These are phyloP conservation scores for Gilbertella persicaria DNA, from an alignment of 371 early-diverging fungal species.

Conservation along the genomic window DNA sequence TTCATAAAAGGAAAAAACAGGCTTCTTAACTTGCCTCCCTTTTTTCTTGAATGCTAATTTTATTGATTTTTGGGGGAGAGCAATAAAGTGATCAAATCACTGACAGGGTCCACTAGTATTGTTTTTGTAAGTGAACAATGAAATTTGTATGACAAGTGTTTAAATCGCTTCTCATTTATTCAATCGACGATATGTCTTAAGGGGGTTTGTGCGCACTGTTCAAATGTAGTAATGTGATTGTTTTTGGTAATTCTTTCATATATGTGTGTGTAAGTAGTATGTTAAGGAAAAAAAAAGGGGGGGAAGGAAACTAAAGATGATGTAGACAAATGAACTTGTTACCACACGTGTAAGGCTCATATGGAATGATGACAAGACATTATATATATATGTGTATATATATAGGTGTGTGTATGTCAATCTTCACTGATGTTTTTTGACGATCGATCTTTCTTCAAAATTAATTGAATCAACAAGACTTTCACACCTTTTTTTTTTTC, in stretches of 20 bases:
- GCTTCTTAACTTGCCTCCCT: neutral
- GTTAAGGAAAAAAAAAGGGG: neutral
- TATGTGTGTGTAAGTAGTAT: neutral
- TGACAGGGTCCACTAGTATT: too few species aligned
- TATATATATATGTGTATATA: too few species aligned
- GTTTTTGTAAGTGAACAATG: neutral
- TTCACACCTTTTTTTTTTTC: neutral
- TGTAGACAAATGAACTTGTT: neutral
- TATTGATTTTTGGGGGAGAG: too few species aligned
- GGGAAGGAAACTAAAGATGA: neutral
- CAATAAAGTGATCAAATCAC: too few species aligned
- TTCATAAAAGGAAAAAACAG: conserved; percentile 6
- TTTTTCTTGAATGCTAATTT: too few species aligned
- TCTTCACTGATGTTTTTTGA: conserved; percentile 6
- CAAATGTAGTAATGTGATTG: neutral
- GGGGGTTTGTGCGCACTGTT: neutral
- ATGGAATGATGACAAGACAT: neutral
- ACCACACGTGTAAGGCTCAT: neutral
- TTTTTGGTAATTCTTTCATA: neutral
- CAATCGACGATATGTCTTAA: neutral
- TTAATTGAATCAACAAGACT: neutral
- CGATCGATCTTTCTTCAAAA: conserved; percentile 13
- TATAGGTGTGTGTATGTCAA: too few species aligned
- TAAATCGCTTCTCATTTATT: neutral
- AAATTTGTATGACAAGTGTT: neutral